These are phyloP conservation scores for Paecilomyces niveus DNA, from an alignment of 2,329 filamentous ascomycete genomes.

Conservation along the genomic window DNA sequence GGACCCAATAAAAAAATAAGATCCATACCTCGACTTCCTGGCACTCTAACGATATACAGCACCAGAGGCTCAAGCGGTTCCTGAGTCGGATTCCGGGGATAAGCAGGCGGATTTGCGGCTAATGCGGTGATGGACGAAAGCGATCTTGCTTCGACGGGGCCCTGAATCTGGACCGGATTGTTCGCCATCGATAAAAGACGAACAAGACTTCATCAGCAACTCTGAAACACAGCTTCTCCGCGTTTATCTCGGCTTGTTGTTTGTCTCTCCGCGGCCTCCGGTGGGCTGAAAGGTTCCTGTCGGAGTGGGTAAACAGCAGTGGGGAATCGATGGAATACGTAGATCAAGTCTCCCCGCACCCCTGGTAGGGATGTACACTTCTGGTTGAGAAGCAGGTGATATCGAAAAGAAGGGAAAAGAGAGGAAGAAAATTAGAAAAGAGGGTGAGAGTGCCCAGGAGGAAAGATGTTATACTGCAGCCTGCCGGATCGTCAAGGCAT, in stretches of 20 bases:
- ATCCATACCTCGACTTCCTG: slow-evolving; percentile 70
- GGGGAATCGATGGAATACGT: not conserved
- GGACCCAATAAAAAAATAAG: slow-evolving; percentile 6
- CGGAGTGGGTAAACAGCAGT: not conserved
- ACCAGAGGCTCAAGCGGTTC: slow-evolving; percentile 63
- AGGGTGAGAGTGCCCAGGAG: not conserved
- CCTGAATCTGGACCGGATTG: slow-evolving; percentile 6
- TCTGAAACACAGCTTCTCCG: not conserved
- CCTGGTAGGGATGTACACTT: not conserved
- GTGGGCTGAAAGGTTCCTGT: not conserved
- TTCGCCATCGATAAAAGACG: not conserved
- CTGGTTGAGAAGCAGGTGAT: not conserved
- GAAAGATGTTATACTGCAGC: not conserved
- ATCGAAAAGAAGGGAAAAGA: not conserved
- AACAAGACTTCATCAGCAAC: not conserved
- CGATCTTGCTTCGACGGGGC: slow-evolving; percentile 69
- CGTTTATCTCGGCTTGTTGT: not conserved
- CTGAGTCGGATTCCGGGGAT: slow-evolving; percentile 70
- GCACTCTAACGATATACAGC: slow-evolving; percentile 89
- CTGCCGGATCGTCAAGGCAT: not conserved
- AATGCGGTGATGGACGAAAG: slow-evolving; percentile 71
- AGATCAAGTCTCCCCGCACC: not conserved
- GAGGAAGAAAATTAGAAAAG: not conserved
- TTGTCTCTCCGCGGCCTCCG: not conserved
- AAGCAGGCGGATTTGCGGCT: slow-evolving; percentile 78